Evolutionary conservation across 2,329 filamentous ascomycete genomes (phyloP).

Genomic region (Leptographium radiaticola): DNA sequence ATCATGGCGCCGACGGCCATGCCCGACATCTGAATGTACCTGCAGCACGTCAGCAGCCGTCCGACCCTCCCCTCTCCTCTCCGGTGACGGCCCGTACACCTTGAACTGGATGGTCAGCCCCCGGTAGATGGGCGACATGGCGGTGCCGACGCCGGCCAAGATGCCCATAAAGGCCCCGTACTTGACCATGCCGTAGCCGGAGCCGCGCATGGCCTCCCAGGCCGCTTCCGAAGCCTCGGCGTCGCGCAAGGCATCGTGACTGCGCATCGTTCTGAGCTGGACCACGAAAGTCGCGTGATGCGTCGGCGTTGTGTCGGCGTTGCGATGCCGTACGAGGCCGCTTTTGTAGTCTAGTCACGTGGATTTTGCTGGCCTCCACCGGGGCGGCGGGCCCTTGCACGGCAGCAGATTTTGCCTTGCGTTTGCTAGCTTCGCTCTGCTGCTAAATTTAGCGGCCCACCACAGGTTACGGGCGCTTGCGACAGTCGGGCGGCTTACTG

Average conservation of each 20-base stretch:
- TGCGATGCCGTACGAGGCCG: too few relatives aligned
- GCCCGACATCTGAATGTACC: constrained; percentile 72
- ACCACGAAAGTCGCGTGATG: neutral
- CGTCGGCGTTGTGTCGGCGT: too few relatives aligned
- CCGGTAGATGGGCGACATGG: constrained; percentile 58
- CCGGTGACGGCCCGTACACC: constrained; percentile 38
- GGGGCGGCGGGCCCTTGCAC: too few relatives aligned
- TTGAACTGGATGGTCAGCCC: constrained; percentile 65
- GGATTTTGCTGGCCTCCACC: too few relatives aligned
- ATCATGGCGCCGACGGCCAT: constrained; percentile 72
- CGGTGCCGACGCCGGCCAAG: constrained; percentile 48
- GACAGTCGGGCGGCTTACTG: too few relatives aligned
- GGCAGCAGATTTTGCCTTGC: too few relatives aligned
- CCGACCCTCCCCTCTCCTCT: too few relatives aligned
- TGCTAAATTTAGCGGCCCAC: too few relatives aligned
- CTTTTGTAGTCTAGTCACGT: too few relatives aligned
- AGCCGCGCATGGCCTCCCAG: constrained; percentile 58
- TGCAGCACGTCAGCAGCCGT: constrained; percentile 19
- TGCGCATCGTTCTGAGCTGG: constrained; percentile 23
- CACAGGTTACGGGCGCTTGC: too few relatives aligned
- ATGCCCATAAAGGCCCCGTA: constrained; percentile 57
- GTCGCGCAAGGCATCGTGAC: constrained; percentile 45
- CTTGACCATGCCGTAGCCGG: constrained; percentile 52
- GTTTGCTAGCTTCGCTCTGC: too few relatives aligned
- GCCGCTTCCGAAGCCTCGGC: constrained; percentile 57